Percentiles rank a stretch among this genome's conserved stretches.
Evolutionary conservation across 1,284 basidiomycete species (phyloP).

Genomic region (Kalmanozyma brasiliensis): DNA sequence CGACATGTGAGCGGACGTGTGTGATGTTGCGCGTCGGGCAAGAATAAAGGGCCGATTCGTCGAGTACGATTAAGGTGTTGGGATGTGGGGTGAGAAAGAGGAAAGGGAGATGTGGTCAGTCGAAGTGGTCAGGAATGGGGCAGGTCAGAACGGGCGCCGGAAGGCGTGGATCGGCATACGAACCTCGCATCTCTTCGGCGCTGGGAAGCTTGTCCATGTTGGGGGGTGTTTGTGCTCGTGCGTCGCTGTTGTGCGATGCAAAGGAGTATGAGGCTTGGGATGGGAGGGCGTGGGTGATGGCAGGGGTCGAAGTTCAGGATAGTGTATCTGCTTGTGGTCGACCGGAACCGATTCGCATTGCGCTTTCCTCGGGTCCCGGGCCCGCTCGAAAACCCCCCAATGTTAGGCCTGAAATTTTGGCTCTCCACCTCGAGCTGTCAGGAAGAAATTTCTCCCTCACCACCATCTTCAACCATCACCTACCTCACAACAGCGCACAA

Average conservation of each 20-base stretch:
- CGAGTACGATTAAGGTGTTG: background rate
- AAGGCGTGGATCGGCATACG: background rate
- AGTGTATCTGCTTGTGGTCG: background rate
- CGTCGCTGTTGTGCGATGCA: background rate
- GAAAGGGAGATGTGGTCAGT: background rate
- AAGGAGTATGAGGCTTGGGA: background rate
- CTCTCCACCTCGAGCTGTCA: conserved; percentile 3
- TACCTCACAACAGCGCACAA: too few relatives aligned
- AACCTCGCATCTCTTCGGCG: conserved; percentile 53
- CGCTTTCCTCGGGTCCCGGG: background rate
- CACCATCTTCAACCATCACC: conserved; percentile 1
- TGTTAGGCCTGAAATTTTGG: background rate
- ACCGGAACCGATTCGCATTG: conserved; percentile 12
- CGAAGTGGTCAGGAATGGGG: background rate
- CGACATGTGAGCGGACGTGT: too few relatives aligned
- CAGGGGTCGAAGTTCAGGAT: background rate
- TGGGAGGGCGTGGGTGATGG: background rate
- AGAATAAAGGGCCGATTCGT: too few relatives aligned
- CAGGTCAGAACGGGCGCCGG: background rate
- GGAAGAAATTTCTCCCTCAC: conserved; percentile 7
- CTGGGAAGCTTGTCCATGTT: conserved; percentile 53
- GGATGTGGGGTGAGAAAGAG: background rate
- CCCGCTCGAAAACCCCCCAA: too few relatives aligned
- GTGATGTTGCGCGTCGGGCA: too few relatives aligned
- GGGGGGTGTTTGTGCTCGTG: background rate